These are phyloP conservation scores for Chimonanthus praecox DNA, from an alignment of 164 flowering plant genomes.

Conservation along the genomic window DNA sequence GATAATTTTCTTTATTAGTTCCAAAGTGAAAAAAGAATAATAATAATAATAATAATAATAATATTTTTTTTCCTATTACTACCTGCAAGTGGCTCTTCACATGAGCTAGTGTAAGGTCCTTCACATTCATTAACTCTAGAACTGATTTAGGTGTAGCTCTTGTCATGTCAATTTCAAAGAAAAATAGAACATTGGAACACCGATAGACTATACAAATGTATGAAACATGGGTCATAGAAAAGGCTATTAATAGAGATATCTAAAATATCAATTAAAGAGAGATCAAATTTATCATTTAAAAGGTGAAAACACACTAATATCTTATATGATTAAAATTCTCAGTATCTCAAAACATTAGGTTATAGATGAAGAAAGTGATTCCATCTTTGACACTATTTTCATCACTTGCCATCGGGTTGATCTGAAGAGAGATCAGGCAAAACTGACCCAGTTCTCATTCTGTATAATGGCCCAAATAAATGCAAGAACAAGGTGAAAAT, in stretches of 20 bases:
- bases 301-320: too few species aligned
- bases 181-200: neutral
- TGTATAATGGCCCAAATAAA: neutral
- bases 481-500: neutral
- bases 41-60: neutral
- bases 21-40: neutral
- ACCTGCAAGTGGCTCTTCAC: slow-evolving; percentile 96
- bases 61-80: slow-evolving; percentile 10
- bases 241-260: too few species aligned
- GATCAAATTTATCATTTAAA: too few species aligned
- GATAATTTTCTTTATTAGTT: slow-evolving; percentile 1
- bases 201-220: too few species aligned
- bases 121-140: slow-evolving; percentile 87
- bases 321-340: too few species aligned
- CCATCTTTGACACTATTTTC: slow-evolving; percentile 25
- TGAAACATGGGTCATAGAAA: too few species aligned
- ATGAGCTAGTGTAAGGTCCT: slow-evolving; percentile 92
- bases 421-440: slow-evolving; percentile 83
- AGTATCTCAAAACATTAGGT: too few species aligned
- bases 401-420: slow-evolving; percentile 44
- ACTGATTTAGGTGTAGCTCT: slow-evolving; percentile 96
- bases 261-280: too few species aligned
- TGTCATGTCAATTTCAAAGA: slow-evolving; percentile 20
- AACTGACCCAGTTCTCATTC: slow-evolving; percentile 27
- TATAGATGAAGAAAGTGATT: neutral